Evolutionary conservation across 2,329 filamentous ascomycete genomes (phyloP).

Genomic region (Penicillium sp.): DNA sequence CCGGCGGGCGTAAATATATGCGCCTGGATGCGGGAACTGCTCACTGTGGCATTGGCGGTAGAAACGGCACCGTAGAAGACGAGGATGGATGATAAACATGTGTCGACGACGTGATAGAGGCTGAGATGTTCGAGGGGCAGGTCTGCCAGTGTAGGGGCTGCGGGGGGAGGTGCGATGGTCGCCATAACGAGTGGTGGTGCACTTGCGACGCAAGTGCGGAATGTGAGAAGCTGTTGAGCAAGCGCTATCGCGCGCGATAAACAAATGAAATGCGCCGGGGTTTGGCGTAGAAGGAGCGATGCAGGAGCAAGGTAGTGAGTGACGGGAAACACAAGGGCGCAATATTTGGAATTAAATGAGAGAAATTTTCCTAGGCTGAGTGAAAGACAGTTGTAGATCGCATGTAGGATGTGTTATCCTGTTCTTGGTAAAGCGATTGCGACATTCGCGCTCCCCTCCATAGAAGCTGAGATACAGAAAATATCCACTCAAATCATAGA

Average conservation of each 20-base stretch:
- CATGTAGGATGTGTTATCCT: constrained; percentile 14
- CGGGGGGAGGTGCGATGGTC: constrained; percentile 46
- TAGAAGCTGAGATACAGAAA: constrained; percentile 8
- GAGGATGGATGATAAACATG: constrained; percentile 73
- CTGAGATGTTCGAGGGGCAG: constrained; percentile 77
- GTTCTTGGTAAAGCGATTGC: constrained; percentile 8
- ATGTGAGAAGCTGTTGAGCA: constrained; percentile 11
- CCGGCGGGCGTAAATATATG: constrained; percentile 89
- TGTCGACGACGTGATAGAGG: constrained; percentile 86
- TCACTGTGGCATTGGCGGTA: constrained; percentile 79
- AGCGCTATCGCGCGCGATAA: constrained; percentile 15
- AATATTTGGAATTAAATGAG: constrained; percentile 4
- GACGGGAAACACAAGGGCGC: constrained; percentile 4
- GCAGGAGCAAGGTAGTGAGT: neutral
- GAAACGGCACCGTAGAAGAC: constrained; percentile 91
- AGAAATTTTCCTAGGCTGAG: neutral
- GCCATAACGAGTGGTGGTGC: constrained; percentile 62
- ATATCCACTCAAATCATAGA: constrained; percentile 10
- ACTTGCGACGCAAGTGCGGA: constrained; percentile 8
- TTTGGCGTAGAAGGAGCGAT: constrained; percentile 10
- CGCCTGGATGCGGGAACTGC: constrained; percentile 89
- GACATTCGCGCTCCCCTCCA: constrained; percentile 21
- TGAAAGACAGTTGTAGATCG: constrained; percentile 7
- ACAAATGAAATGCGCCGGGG: constrained; percentile 1
- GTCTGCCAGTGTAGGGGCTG: constrained; percentile 70